Conservation (phyloP, 78 protist species). For the Pigoraptor vietnamica region DNA sequence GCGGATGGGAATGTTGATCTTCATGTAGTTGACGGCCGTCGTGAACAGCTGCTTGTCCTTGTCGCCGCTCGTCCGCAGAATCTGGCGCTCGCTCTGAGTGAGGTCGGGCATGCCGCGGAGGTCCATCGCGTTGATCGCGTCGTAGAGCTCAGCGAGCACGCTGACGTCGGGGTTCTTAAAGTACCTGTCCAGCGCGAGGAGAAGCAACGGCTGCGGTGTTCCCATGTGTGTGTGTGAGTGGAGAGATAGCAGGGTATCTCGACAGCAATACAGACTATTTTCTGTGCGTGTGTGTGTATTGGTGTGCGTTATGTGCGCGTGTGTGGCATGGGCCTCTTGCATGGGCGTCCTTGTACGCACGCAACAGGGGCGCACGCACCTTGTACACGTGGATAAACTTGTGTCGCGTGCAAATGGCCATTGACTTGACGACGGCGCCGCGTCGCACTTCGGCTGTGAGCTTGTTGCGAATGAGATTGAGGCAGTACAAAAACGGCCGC, state of each 20-base stretch:
- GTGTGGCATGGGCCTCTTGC: too few species aligned
- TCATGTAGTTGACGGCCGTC: neutral
- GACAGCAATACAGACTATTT: too few species aligned
- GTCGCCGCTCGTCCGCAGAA: neutral
- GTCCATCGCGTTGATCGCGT: constrained; percentile 68
- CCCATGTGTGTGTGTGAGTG: too few species aligned
- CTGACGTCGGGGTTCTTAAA: constrained; percentile 25
- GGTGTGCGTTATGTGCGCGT: too few species aligned
- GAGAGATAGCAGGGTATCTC: too few species aligned
- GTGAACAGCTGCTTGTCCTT: neutral
- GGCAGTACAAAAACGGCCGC: constrained; percentile 65
- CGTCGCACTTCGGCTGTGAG: constrained; percentile 40
- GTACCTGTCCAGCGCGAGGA: constrained; percentile 56
- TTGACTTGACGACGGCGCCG: constrained; percentile 65
- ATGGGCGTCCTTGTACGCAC: too few species aligned
- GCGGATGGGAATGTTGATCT: constrained; percentile 36
- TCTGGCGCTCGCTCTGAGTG: neutral
- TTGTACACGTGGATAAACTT: constrained; percentile 59
- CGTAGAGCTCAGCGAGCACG: constrained; percentile 51
- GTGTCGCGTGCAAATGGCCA: constrained; percentile 68
- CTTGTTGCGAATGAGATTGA: constrained; percentile 59
- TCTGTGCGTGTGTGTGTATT: too few species aligned
- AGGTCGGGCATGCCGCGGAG: constrained; percentile 48
- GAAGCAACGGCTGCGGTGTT: constrained; percentile 50
- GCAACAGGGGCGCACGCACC: constrained; percentile 6